Evolutionary conservation across 228 moss, liverwort and hornwort genomes (phyloP), one percentile per base, ranked within the genome.

Genomic region (Sphagnum fallax): DNA sequence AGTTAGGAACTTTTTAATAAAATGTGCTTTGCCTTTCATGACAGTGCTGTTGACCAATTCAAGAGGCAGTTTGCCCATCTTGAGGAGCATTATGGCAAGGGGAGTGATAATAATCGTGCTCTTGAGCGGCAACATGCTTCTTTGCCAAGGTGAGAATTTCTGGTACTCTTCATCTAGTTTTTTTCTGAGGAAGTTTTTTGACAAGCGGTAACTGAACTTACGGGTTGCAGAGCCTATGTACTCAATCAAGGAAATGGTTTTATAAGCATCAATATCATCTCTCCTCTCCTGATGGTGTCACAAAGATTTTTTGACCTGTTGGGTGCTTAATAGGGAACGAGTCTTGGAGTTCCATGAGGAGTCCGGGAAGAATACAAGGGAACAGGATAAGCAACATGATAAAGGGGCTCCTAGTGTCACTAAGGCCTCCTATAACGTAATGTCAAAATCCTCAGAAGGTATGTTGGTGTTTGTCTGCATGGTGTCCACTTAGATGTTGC

Each of bases 41-140:
- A 55, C 77, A 98, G 98, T 88, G 98, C 98, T 62, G 98, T 98
- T 73, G 98, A 98, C 74, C 98, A 98, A 75, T 98, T 98, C 73
- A 98, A 92, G 77, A 89, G 94, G 49, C 98, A 98, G 75, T 98
- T 98, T 69, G 94, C 94, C 48, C 93, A 98, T 77, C 83, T 98
- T 60, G 98, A 98, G 82, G 98, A 98, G 76, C 92, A 94, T 75
- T 93, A 98, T 66, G 89, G 84, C 63, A 98, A 98, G 80, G 87
- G 85, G 70, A 88, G 90, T 6, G 89, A 78, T 50, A 92, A 78
- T 73, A 74, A 83, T 74, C 78, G 93, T 48, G 9, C 55, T 12
- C 84, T 92, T 69, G 98, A 98, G 68, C 78, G 98, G 72, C 98
- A 98, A 75, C 98, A 98, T 79, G 84, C 98, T 53, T 98, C 98